These are phyloP conservation scores for Hypoxylon rickii DNA, from an alignment of 495 filamentous ascomycete species.

Conservation along the genomic window DNA sequence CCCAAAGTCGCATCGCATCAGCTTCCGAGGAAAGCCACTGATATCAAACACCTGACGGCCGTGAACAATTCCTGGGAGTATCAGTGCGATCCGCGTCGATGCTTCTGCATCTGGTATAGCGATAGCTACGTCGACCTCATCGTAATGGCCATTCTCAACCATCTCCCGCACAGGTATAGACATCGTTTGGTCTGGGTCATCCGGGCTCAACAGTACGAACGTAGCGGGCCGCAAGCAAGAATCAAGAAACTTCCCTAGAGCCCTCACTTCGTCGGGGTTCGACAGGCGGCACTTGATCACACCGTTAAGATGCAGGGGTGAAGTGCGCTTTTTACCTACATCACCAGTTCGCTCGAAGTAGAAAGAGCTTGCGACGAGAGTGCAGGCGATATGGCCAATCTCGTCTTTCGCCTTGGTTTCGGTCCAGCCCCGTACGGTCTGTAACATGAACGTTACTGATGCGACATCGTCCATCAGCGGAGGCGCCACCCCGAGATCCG, in stretches of 20 bases:
- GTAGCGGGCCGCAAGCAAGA: background rate
- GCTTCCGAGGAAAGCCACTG: background rate
- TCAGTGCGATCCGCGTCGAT: background rate
- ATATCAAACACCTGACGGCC: background rate
- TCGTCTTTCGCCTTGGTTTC: background rate
- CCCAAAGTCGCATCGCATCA: background rate
- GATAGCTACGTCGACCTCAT: background rate
- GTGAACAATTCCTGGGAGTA: background rate
- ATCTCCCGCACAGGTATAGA: background rate
- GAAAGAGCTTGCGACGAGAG: background rate
- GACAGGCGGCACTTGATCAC: background rate
- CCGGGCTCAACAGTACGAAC: background rate
- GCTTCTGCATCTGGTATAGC: background rate
- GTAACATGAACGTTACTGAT: background rate
- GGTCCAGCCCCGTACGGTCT: background rate
- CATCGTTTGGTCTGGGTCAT: background rate
- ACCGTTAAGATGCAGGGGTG: background rate
- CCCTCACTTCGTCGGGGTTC: background rate
- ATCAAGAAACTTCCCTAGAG: background rate
- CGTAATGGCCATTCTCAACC: background rate
- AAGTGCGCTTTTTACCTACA: background rate
- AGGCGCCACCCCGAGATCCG: background rate
- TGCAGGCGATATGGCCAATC: background rate
- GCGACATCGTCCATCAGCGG: background rate
- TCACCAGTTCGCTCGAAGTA: background rate